Percentiles rank a stretch among this genome's conserved stretches.
Conservation (phyloP, 1,284 basidiomycete species). For the Phellopilus nigrolimitatus region DNA sequence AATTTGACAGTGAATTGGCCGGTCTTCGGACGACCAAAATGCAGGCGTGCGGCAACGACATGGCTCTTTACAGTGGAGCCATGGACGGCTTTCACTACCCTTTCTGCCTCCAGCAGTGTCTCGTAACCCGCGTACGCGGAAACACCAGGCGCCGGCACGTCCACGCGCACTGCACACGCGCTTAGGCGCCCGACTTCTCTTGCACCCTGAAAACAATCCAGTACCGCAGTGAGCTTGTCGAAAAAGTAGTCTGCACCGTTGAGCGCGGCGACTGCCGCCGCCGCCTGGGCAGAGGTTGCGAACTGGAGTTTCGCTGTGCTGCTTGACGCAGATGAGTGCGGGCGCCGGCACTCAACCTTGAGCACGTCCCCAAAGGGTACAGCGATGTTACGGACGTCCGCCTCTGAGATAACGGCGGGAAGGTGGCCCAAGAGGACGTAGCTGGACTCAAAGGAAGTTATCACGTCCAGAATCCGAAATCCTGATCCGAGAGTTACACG, state of each 20-base stretch:
- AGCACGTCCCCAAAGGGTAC: conserved; percentile 6
- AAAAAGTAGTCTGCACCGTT: conserved; percentile 8
- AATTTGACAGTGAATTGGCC: conserved; percentile 15
- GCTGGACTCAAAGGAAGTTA: conserved; percentile 13
- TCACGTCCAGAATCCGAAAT: conserved; percentile 13
- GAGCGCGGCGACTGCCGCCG: conserved; percentile 3
- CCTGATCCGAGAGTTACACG: conserved; percentile 16
- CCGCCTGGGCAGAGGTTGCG: conserved; percentile 8
- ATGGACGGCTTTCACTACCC: conserved; percentile 1
- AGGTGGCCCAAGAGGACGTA: conserved; percentile 12
- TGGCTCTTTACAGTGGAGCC: conserved; percentile 8
- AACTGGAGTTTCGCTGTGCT: conserved; percentile 12
- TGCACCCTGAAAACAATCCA: not conserved
- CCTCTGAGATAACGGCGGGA: conserved; percentile 7
- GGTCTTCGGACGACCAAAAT: conserved; percentile 4
- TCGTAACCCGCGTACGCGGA: conserved; percentile 13
- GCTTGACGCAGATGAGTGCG: not conserved
- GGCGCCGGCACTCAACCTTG: not conserved
- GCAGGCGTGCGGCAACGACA: conserved; percentile 8
- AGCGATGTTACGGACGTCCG: conserved; percentile 8
- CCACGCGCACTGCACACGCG: conserved; percentile 10
- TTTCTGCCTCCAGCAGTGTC: conserved; percentile 6
- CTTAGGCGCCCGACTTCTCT: conserved; percentile 5
- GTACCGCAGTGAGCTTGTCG: conserved; percentile 1
- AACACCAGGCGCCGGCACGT: conserved; percentile 17